Base-by-base conservation (phyloP, 2,329 filamentous ascomycete species). In the Hymenoscyphus infarciens region DNA sequence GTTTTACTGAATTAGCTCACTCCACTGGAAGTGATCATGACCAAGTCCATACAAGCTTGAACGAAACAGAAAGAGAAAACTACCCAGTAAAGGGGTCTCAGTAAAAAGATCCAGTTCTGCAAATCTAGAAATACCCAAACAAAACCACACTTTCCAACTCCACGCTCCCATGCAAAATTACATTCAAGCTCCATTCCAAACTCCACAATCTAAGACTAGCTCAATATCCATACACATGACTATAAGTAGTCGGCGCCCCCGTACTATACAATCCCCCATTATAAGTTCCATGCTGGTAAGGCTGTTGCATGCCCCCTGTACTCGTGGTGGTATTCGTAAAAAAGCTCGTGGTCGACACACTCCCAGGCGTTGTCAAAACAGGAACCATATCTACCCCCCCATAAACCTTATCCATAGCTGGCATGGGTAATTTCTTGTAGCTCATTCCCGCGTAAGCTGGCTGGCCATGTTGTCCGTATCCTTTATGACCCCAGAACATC, bases 401-500 rank as follows among this genome's bases (percentile, higher is more conserved):
- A 13, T 59, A 59, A 31, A 59, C 19, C 39, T 59, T 59, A 52
- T 59, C 25, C 39, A 35, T 49, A 22, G 19, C 35, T 22, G 57
- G 57, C 57, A 59, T 59, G 1, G 57, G 57, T 22, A 59, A 16
- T 39, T 52, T 59, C 27, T 59, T 59, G 25, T 59, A 59, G 38
- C 54, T 55, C 53, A 57, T 61, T 13, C 52, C 59, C 11, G 59
- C 59, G 42, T 54, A 70, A 74, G 63, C 76, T 74, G 62, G 73
- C 60, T 68, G 66, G 29, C 27, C 25, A 25, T 22, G n/a, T 10
- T 39, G 35, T 13, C 35, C 56, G n/a, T 49, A 39, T 13, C 64
- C 57, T 56, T 72, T 72, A 52, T 69, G 66, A 29, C 71, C 71
- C 42, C 70, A 72, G 56, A 71, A 72, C 66, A 72, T 60, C 6